Base-by-base conservation (phyloP, 2,329 filamentous ascomycete genomes). In the Calonectria naviculata region DNA sequence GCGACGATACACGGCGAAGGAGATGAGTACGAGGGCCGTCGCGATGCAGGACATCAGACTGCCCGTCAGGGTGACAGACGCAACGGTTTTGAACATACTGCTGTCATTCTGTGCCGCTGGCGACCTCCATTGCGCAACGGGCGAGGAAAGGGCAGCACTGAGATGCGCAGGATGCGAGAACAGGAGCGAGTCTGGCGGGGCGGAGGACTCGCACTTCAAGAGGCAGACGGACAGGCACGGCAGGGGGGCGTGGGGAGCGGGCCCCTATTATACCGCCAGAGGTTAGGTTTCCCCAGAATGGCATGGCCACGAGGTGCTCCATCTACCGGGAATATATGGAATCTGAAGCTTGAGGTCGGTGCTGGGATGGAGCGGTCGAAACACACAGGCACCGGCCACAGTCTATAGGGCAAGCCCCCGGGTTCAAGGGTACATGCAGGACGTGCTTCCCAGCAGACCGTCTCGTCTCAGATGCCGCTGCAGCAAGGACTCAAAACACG, bases 1-100 rank as follows among this genome's bases (percentile, higher is more conserved):
- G 21, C 73, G 69, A 21, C 67, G 73, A 46, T 71, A 77, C 52
- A 77, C 70, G 17, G 29, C 46, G 29, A 78, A 77, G 1, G 75
- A 77, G 10, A 73, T 29, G 21, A 77, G 60, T 31, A 77, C 76
- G 29, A 70, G 71, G 8, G 54, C 44, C 3, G 76, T 77, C 17
- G 76, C 71, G 21, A 73, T 17, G 38, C 67, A 73, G 2, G 75
- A 76, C 6, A 78, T 54, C 10, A 67, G 9, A 36, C 74, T 78
- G n/a, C 75, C 76, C n/a, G 71, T 68, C 66, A 77, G 61, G 36
- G 75, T 78, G 56, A 78, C 62, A 29, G 71, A 74, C 6, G 76
- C 72, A 17, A 77, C 71, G 15, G 71, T 56, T 65, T 38, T 76
- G 44, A 58, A 58, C 52, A 58, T 58, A 38, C n/a, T 58, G 10